Conservation (phyloP, 2,329 filamentous ascomycete genomes). For the Ascomycota sp. region DNA sequence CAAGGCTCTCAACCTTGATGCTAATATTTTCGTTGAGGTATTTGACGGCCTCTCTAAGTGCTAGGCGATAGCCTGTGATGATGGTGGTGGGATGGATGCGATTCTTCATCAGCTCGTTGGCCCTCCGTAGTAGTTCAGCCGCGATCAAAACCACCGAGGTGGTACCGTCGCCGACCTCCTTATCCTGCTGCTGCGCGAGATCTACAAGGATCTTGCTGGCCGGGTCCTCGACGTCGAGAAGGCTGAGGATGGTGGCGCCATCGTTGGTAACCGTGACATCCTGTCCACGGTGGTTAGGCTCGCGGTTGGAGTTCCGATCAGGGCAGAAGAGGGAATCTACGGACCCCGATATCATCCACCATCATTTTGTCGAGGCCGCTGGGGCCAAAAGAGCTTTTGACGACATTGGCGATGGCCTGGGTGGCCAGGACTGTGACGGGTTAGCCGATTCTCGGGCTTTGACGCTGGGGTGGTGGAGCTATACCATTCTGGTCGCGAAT, state of each 20-base stretch:
- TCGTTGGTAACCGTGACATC: slow-evolving; percentile 99
- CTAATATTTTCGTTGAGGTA: slow-evolving; percentile 98
- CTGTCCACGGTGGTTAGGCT: slow-evolving; percentile 17
- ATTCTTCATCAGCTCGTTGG: slow-evolving; percentile 98
- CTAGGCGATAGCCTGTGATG: slow-evolving; percentile 93
- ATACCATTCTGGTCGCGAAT: slow-evolving; percentile 91
- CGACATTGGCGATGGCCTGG: slow-evolving; percentile 93
- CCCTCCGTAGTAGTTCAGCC: slow-evolving; percentile 78
- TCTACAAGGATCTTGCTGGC: slow-evolving; percentile 97
- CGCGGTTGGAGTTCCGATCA: background rate
- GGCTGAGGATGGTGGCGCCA: slow-evolving; percentile 83
- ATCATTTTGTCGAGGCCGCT: slow-evolving; percentile 99
- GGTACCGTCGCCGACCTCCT: slow-evolving; percentile 95
- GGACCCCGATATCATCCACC: slow-evolving; percentile 95
- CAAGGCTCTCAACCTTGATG: slow-evolving; percentile 82
- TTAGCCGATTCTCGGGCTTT: slow-evolving; percentile 2
- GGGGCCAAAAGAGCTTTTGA: slow-evolving; percentile 95
- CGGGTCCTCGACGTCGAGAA: slow-evolving; percentile 93
- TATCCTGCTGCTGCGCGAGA: slow-evolving; percentile 93
- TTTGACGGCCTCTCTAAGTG: slow-evolving; percentile 86
- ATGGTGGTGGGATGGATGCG: slow-evolving; percentile 98
- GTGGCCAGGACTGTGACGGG: slow-evolving; percentile 57
- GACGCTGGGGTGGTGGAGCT: background rate
- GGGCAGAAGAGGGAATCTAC: slow-evolving; percentile 8
- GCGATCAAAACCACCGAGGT: slow-evolving; percentile 96